Evolutionary conservation across 345 rosid genomes (phyloP).

Genomic region (Aegle marmelos): DNA sequence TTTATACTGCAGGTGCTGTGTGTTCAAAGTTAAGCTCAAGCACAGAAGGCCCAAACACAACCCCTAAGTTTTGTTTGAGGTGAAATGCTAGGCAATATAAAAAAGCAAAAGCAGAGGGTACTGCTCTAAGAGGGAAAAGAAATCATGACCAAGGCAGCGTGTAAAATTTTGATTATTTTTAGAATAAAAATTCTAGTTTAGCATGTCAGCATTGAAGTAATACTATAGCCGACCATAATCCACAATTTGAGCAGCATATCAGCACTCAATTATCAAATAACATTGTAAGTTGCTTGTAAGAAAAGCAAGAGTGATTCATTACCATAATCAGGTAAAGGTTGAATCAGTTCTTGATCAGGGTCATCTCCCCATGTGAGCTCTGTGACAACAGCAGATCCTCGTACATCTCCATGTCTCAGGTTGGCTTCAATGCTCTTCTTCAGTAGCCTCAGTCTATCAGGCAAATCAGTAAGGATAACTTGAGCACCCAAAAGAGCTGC

Average conservation of each 20-base stretch:
- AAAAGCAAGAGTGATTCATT: constrained; percentile 10
- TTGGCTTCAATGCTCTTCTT: constrained; percentile 71
- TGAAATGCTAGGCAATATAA: not conserved
- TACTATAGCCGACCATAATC: not conserved
- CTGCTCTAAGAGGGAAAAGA: not conserved
- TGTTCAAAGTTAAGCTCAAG: not conserved
- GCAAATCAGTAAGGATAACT: constrained; percentile 80
- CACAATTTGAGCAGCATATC: not conserved
- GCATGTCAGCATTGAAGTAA: not conserved
- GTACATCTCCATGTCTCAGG: constrained; percentile 36
- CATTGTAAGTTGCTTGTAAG: not conserved
- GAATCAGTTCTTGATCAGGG: constrained; percentile 48
- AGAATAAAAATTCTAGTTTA: not conserved
- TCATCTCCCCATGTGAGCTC: constrained; percentile 88
- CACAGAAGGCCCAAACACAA: not conserved
- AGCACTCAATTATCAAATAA: not conserved
- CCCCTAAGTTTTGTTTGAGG: not conserved
- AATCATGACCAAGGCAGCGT: not conserved
- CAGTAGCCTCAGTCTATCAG: constrained; percentile 75
- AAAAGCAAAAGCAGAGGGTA: not conserved
- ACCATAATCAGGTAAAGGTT: constrained; percentile 82
- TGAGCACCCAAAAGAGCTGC: constrained; percentile 86
- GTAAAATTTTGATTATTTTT: not conserved
- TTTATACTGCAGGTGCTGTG: not conserved
- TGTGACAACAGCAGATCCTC: constrained; percentile 65